A percentile compares a stretch with the other conserved stretches of the same genome.
Conservation (phyloP, 2,329 filamentous ascomycete genomes). For the Aureobasidium sp. region DNA sequence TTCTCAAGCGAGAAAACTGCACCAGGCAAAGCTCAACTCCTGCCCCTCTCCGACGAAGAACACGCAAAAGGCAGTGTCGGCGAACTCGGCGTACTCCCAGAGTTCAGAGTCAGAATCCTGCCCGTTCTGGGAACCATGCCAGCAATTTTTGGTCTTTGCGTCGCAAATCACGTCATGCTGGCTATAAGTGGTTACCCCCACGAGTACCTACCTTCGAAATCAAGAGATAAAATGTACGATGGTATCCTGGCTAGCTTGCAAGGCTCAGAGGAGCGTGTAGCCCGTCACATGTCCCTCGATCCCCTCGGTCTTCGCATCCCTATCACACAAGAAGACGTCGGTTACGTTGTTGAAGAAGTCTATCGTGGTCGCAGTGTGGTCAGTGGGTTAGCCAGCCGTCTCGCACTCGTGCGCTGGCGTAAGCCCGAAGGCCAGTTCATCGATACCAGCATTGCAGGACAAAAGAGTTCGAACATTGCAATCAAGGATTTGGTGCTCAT, state of each 20-base stretch:
- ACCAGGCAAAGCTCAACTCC: conserved; percentile 80
- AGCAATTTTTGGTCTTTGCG: conserved; percentile 83
- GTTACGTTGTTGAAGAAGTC: conserved; percentile 83
- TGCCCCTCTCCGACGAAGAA: conserved; percentile 82
- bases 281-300: conserved; percentile 45
- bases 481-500: conserved; percentile 73
- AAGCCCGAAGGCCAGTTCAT: conserved; percentile 55
- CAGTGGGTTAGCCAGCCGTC: conserved; percentile 69
- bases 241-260: conserved; percentile 68
- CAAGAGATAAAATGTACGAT: conserved; percentile 86
- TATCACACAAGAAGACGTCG: conserved; percentile 69
- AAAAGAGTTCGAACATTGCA: conserved; percentile 64
- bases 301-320: conserved; percentile 69
- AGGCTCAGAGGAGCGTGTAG: conserved; percentile 67
- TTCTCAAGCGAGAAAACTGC: conserved; percentile 87
- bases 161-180: conserved; percentile 88
- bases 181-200: conserved; percentile 73
- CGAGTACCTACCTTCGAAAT: conserved; percentile 73
- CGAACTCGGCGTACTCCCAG: conserved; percentile 79
- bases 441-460: conserved; percentile 57
- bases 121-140: conserved; percentile 97
- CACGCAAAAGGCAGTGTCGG: conserved; percentile 77
- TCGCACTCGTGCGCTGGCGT: conserved; percentile 74
- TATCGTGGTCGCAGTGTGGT: conserved; percentile 75
- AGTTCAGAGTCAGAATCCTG: conserved; percentile 90